Evolutionary conservation across 805 yeast species (phyloP), one percentile per base, ranked within the genome.

Genomic region (Ogataea ganodermae): DNA sequence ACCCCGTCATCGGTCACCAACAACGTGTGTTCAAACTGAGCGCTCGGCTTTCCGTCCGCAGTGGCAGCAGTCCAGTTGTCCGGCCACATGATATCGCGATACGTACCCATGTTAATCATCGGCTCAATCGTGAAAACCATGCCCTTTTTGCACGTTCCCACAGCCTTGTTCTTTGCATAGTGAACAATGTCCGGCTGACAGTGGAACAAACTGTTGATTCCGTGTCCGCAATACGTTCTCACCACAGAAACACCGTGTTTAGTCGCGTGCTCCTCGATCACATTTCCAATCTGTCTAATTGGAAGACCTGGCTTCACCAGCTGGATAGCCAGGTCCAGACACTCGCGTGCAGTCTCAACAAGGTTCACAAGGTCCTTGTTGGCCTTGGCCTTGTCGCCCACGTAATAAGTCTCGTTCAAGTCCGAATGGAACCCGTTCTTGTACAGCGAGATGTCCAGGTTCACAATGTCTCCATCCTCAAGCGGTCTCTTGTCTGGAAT

Each of bases 61-160:
- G 99, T 94, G 14, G 81, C 80, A 1, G 96, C 81, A 4, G 99
- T 94, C 99, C 99, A 94, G 67, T 89, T 86, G 67, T 94, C 99
- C 2, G 99, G 99, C 99, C 99, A 94, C 47, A 83, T 74, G 49
- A 78, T 69, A 67, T 91, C 98, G 61, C 80, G 80, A 72, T 80
- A 85, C 0, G 85, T 72, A 7, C 99, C 99, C 55, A 83, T 72
- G 63, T 89, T 86, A 57, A 94, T 80, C 99, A 94, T 94, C 38
- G 99, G 99, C 70, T 94, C 99, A 48, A 94, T 89, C 18, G 99
- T 94, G 74, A 94, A 94, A 12, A 88, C 89, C 85, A 91, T 87
- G 18, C 99, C 99, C 18, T 96, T 92, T 66, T 89, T 89, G 73
- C 94, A 91, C 37, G 89, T 83, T 49, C 99, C 99, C 39, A 91